These are phyloP conservation scores for Pisolithus orientalis DNA, from an alignment of 768 basidiomycete genomes.

Conservation along the genomic window DNA sequence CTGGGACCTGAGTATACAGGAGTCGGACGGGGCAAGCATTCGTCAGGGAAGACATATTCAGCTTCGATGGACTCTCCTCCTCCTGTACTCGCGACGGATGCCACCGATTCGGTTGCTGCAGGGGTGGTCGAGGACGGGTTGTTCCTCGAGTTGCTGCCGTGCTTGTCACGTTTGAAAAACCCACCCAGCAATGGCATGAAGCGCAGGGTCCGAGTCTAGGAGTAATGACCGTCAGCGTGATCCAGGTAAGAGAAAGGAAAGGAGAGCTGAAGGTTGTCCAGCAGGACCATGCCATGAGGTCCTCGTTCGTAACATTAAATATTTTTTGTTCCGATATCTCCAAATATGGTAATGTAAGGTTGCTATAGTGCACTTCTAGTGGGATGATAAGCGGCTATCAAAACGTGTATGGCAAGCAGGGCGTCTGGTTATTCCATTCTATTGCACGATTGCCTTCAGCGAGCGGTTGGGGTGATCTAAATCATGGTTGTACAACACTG, in stretches of 20 bases:
- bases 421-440: too few species aligned
- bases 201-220: slow-evolving; percentile 3
- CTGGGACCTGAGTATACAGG: slow-evolving; percentile 20
- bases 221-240: slow-evolving; percentile 1
- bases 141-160: slow-evolving; percentile 1
- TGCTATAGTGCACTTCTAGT: too few species aligned
- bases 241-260: slow-evolving; percentile 10
- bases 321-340: neutral
- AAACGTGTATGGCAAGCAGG: too few species aligned
- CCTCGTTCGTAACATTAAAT: neutral
- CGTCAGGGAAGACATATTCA: slow-evolving; percentile 27
- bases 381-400: too few species aligned
- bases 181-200: slow-evolving; percentile 26
- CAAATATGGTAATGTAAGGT: slow-evolving; percentile 1
- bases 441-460: too few species aligned
- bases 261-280: neutral
- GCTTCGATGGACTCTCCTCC: slow-evolving; percentile 23
- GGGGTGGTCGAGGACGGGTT: neutral
- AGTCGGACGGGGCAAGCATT: slow-evolving; percentile 1
- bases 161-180: slow-evolving; percentile 22
- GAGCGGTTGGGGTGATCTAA: too few species aligned
- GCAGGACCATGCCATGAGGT: neutral
- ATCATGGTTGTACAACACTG: too few species aligned
- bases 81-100: slow-evolving; percentile 9
- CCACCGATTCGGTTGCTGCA: slow-evolving; percentile 9